Evolutionary conservation across 768 basidiomycete species (phyloP), one percentile per base, ranked within the genome.

Genomic region (Leccinum rimulosum): DNA sequence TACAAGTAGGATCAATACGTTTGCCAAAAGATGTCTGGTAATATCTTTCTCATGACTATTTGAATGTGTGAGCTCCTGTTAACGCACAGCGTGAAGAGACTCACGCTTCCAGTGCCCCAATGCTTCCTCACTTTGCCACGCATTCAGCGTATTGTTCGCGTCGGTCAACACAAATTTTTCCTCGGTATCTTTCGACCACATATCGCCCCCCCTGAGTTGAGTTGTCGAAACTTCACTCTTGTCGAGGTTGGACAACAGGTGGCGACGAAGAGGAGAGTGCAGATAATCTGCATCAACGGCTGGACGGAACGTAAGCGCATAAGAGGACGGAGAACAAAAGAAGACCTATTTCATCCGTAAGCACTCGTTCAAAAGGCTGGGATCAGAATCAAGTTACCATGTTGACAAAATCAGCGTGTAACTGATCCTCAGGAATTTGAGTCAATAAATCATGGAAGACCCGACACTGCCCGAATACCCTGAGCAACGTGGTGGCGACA

Each of bases 391-490:
- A 45, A 11, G 19, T 45, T 60, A 93, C 93, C 78, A 93, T 82
- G 70, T 95, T 95, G 55, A 87, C 75, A 68, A 89, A 84, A 28
- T 84, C 81, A 1, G 76, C 70, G 38, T 75, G 69, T 49, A 80
- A 73, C 62, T 82, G 73, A 50, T 86, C 81, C 19, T 81, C 77
- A 0, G 76, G 66, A 7, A 84, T 66, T 3, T 69, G 59, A 14
- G 73, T 76, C 17, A 84, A 71, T 6, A 77, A 73, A 71, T 98
- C 96, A 61, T 90, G 87, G 77, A 95, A 95, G 3, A 81, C 87
- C 22, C 93, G 84, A 68, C 96, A 98, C 64, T 84, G 81, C 8
- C 79, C 78, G 71, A 97, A 95, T n/a, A 78, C 80, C 48, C 78
- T 74, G 59, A 84, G 74, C 3, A 98, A 73, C 0, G 95, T 98